Evolutionary conservation across 805 yeast species (phyloP).

Genomic region (Candida maesae): DNA sequence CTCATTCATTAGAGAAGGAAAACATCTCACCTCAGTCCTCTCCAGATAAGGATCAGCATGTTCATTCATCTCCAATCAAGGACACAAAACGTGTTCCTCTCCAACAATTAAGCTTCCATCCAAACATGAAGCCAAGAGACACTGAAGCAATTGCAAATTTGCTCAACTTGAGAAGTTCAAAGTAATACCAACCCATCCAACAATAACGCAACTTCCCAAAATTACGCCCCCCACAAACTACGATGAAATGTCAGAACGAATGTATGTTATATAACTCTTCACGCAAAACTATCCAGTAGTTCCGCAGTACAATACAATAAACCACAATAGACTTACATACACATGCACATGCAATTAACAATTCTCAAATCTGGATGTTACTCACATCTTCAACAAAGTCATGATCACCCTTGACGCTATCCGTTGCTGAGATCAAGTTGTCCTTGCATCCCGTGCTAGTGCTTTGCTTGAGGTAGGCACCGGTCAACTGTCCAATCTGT

Average conservation of each 20-base stretch:
- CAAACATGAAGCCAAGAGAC: constrained; percentile 7
- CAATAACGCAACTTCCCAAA: no score
- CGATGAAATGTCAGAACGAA: not conserved
- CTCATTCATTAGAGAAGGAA: constrained; percentile 5
- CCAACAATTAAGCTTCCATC: constrained; percentile 11
- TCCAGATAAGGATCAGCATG: constrained; percentile 1
- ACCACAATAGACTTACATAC: no score
- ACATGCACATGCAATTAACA: no score
- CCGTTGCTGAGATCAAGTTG: no score
- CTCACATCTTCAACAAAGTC: constrained; percentile 5
- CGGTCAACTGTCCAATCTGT: constrained; percentile 5
- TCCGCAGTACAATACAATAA: no score
- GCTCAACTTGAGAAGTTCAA: constrained; percentile 11
- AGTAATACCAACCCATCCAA: not conserved
- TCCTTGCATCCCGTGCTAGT: not conserved
- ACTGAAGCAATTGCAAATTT: constrained; percentile 17
- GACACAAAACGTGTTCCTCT: constrained; percentile 14
- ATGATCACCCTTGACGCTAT: not conserved
- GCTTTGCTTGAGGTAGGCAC: not conserved
- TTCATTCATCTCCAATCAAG: not conserved
- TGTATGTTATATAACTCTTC: not conserved
- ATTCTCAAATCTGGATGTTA: not conserved
- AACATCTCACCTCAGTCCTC: constrained; percentile 11
- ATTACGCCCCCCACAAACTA: no score
- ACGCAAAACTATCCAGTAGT: not conserved